Base-by-base conservation (phyloP, 2,329 filamentous ascomycete species). In the Aspergillus ibericus region DNA sequence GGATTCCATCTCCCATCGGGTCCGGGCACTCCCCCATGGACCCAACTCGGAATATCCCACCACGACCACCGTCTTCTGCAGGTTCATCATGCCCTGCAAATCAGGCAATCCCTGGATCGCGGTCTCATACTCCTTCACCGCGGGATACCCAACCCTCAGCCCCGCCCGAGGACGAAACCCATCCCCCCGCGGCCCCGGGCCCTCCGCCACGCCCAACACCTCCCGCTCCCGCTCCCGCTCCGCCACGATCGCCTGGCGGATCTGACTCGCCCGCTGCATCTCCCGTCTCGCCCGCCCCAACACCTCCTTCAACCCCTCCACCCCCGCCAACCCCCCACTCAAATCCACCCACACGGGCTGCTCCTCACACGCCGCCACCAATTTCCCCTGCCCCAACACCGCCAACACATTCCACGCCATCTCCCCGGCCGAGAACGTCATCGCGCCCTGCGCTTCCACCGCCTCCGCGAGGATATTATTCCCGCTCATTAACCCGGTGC, bases 1-100 rank as follows among this genome's bases (percentile, higher is more conserved):
- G 8, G 55, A 46, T 22, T 58, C 55, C 55, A 58, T 58, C 42
- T 58, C 48, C 55, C 55, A 58, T 4, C 55, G 49, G 6, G 51
- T 27, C 7, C 55, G 55, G 1, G 55, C 49, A 18, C 42, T 58
- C 1, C 55, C 55, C 29, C 40, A 53, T 1, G 55, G 55, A 8
- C 55, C 55, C 8, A 58, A 16, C 34, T 58, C 55, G 5, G 55
- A 44, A 12, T 53, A 53, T 1, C 55, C 55, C 10, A 47, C 42
- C n/a, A 58, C 55, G 0, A 58, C 55, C 5, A 58, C 42, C 1
- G 32, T 44, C 15, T 47, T 22, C 9, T 42, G 13, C 1, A 51
- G 16, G 12, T 51, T 34, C 3, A 35, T n/a, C 48, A 51, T 38
- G 2, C 32, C 48, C 3, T 47, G 27, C 4, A 58, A 50, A 15